Conservation (phyloP, 805 yeast species). For the Hanseniaspora lachancei region DNA sequence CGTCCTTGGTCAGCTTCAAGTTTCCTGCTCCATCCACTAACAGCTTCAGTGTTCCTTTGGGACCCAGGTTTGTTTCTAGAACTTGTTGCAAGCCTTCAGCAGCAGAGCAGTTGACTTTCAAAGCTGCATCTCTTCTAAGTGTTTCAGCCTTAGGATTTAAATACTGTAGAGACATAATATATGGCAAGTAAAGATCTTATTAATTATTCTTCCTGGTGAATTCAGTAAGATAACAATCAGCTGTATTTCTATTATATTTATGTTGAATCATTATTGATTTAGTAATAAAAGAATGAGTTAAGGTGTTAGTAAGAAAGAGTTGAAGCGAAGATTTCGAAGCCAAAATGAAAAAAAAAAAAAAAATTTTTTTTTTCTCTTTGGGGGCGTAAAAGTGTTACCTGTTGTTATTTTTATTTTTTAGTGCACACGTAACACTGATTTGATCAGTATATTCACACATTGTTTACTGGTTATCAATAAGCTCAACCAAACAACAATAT, state of each 20-base stretch:
- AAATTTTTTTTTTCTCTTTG: neutral
- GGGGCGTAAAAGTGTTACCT: neutral
- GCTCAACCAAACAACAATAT: neutral
- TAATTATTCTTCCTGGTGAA: no score
- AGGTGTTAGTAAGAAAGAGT: no score
- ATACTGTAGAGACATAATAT: constrained; percentile 54
- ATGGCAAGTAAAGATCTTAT: no score
- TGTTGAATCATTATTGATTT: no score
- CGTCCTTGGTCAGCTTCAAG: constrained; percentile 92
- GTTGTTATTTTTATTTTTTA: neutral
- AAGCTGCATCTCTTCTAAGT: constrained; percentile 86
- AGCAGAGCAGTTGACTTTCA: constrained; percentile 87
- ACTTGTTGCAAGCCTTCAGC: constrained; percentile 95
- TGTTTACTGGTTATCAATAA: neutral
- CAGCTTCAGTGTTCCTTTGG: constrained; percentile 93
- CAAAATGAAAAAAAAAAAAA: neutral
- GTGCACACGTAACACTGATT: neutral
- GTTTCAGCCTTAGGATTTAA: constrained; percentile 96
- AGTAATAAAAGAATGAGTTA: no score
- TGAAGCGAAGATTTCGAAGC: no score
- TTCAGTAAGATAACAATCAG: no score
- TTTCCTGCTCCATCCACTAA: constrained; percentile 93
- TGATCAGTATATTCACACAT: neutral
- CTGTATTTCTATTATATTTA: no score
- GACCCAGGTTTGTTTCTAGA: constrained; percentile 82